Base-by-base conservation (phyloP, 2,329 filamentous ascomycete genomes). In the Arthroderma uncinatum region DNA sequence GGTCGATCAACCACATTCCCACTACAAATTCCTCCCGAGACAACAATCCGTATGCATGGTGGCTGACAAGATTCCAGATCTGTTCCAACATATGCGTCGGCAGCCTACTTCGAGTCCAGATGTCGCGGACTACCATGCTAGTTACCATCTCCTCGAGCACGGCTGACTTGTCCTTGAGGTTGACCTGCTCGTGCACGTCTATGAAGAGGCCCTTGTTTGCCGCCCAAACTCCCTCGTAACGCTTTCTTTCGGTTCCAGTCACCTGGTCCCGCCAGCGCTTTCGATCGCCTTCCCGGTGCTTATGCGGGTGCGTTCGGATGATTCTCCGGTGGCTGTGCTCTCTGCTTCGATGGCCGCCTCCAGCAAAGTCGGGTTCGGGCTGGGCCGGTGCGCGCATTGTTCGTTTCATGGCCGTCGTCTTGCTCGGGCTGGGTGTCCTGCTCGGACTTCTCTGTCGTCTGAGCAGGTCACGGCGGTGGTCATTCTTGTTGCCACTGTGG, bases 161-260 rank as follows among this genome's bases (percentile, higher is more conserved):
- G 8, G 65, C 59, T 5, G 69, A 65, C 53, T 65, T 65, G 33
- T 54, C 53, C 10, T 53, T 47, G 12, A 60, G 40, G 8, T 59
- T 56, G 10, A 55, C 54, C 36, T 54, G 42, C 47, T 58, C 21
- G 57, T 56, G 53, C 25, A 53, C 48, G 16, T 53, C 30, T 2
- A 60, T 53, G 14, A 60, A 56, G 33, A 66, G 47, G 9, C 75
- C 75, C 64, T 71, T 71, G 59, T 78, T 78, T 3, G 75, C 75
- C 30, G 75, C 76, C 74, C 76, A 78, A 3, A 78, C 74, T 2
- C 74, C 76, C 63, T 78, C 76, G 59, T 78, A 78, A 54, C 74
- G 67, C 60, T 75, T 78, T 36, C 74, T 68, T 57, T 77, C 73
- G 28, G 68, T 66, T 59, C 76, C 74, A 0, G 70, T 74, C 10